Evolutionary conservation across 2,329 filamentous ascomycete genomes (phyloP), one percentile per base, ranked within the genome.

Genomic region (Daldinia eschscholtzii): DNA sequence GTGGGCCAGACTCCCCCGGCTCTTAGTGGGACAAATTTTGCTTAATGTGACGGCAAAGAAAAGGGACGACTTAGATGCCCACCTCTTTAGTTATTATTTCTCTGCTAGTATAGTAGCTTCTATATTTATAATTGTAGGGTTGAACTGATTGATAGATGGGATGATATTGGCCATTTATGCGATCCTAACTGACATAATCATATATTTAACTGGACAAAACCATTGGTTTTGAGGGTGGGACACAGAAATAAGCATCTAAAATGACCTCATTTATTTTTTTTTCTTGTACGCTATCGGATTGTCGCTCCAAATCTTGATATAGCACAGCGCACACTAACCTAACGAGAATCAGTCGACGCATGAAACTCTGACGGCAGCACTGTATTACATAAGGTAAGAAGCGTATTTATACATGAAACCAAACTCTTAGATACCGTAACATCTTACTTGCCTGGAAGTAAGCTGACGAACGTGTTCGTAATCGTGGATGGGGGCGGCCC

Each of bases 351-450:
- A 35, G 41, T 30, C 46, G 37, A 33, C 55, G 41, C 18, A 57
- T 39, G 59, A 33, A 39, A 62, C 42, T 63, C 41, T 66, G 61
- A 62, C 53, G 28, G 46, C 48, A 66, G 53, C 28, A 48, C 30
- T 55, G 41, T 48, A 64, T 67, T 70, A 70, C 57, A 58, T 67
- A 67, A 70, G 41, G 20, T 70, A 20, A 64, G 60, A 64, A 66
- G 55, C 48, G 60, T 37, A 39, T 33, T 55, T 55, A 48, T 33
- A 67, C 12, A 61, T 70, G 67, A 70, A 70, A 67, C 67, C 15
- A 56, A 37, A 58, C 35, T 7, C 33, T 35, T 39, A 28, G 56
- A 61, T 35, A 61, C 61, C 53, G 64, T 65, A 58, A 18, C 48
- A 66, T 64, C 53, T 42, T 61, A 39, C 60, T 23, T 55, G 20